Base-by-base conservation (phyloP, 352 stramenopile species). In the Globisporangium carolinianum region DNA sequence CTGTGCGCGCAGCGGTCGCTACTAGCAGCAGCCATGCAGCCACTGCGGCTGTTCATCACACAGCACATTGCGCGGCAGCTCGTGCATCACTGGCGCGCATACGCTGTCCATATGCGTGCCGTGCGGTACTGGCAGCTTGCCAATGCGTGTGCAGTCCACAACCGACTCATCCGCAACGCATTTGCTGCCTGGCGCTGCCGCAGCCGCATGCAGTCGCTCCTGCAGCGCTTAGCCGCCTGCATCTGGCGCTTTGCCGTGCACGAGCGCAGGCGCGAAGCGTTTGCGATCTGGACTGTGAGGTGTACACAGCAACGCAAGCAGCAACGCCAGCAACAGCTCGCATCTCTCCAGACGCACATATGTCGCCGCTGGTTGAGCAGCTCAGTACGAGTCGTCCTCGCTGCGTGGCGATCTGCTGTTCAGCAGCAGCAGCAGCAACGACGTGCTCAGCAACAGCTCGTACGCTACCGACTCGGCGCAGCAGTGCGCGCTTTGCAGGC, bases 311-410 rank as follows among this genome's bases (percentile, higher is more conserved):
- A 59, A 18, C 50, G 61, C 39, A 17, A 10, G 45, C 58, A 36
- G 10, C 70, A 68, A 32, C 56, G 58, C 41, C 14, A 55, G 41
- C 24, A 72, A 7, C 17, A 60, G 5, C 45, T 89, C 6, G 57
- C 57, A 18, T 58, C 61, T 3, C 65, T 89, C 18, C 72, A 71
- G 50, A 55, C 53, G 0, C 67, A 69, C 42, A 54, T 87, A 9
- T 84, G 72, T 57, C 61, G 56, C 47, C 79, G 66, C 43, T 67
- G 63, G 56, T 72, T 69, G 3, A 41, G 69, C 1, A 76, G 61
- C 12, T 66, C 47, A 0, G 57, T 60, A 38, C 64, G 60, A 3
- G 63, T 60, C 10, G 63, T 63, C 18, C 71, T 83, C 52, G 38
- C 32, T 5, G 51, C 66, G 4, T 83, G 73, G 73, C 72, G 62